A percentile compares a stretch with the other conserved stretches of the same genome.
These are phyloP conservation scores for Podila minutissima DNA, from an alignment of 192 early-diverging fungal species.

Conservation along the genomic window DNA sequence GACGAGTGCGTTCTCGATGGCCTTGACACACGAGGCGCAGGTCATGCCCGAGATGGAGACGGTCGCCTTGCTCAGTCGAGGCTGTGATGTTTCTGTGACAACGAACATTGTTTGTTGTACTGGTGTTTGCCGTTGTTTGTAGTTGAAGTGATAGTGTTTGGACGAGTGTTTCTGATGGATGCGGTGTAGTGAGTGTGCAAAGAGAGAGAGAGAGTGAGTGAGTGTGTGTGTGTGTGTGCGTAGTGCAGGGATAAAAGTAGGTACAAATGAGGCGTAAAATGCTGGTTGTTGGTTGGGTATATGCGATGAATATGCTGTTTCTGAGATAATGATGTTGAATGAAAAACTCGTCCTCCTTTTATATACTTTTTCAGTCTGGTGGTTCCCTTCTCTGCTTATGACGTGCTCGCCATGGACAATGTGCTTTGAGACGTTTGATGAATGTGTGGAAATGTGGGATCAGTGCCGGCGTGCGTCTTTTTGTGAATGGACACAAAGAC, in stretches of 20 bases:
- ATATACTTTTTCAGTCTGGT: neutral
- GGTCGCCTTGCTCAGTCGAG: slow-evolving; percentile 37
- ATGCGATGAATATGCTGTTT: neutral
- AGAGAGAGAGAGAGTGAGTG: neutral
- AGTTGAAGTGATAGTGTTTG: neutral
- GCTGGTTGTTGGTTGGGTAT: neutral
- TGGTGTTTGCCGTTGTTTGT: neutral
- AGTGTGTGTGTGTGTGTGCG: neutral
- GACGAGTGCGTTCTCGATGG: slow-evolving; percentile 67
- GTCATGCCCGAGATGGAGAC: slow-evolving; percentile 85
- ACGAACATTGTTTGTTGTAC: slow-evolving; percentile 10
- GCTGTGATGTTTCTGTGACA: slow-evolving; percentile 14
- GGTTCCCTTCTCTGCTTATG: too few relatives aligned
- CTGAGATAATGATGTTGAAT: neutral
- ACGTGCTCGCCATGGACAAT: neutral
- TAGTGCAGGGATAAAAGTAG: neutral
- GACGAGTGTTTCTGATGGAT: neutral
- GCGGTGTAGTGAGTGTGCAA: too few relatives aligned
- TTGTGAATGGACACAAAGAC: too few relatives aligned
- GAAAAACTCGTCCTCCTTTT: neutral
- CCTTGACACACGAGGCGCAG: slow-evolving; percentile 84
- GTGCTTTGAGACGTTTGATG: neutral
- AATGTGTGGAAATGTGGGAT: neutral
- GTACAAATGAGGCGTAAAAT: neutral
- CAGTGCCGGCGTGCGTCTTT: too few relatives aligned